These are phyloP conservation scores for Reticulascus tulasneorum DNA, from an alignment of 2,329 filamentous ascomycete species.

Conservation along the genomic window DNA sequence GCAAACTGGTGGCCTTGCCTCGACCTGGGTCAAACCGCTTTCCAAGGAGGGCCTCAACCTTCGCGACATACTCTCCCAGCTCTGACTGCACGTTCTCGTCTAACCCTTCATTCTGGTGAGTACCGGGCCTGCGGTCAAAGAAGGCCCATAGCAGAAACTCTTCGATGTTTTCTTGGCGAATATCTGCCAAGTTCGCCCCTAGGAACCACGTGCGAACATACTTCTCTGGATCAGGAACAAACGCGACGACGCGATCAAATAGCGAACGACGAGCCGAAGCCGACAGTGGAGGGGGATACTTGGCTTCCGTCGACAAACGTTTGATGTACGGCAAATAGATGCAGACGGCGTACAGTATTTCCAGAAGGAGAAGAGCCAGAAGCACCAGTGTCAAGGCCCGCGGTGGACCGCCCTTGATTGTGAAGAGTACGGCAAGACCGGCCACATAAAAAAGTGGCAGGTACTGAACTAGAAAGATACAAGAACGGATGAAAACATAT, in stretches of 20 bases:
- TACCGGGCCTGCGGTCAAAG: too few relatives aligned
- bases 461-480: slow-evolving; percentile 45
- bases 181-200: slow-evolving; percentile 51
- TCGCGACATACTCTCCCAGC: slow-evolving; percentile 40
- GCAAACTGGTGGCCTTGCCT: slow-evolving; percentile 52
- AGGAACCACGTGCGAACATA: slow-evolving; percentile 65
- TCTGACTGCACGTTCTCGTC: slow-evolving; percentile 33
- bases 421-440: slow-evolving; percentile 20
- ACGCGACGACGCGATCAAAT: slow-evolving; percentile 52
- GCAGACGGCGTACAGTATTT: slow-evolving; percentile 36
- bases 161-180: slow-evolving; percentile 63
- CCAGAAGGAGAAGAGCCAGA: slow-evolving; percentile 26
- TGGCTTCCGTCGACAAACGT: slow-evolving; percentile 32
- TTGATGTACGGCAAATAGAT: slow-evolving; percentile 39
- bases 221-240: slow-evolving; percentile 48
- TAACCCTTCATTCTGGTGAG: too few relatives aligned
- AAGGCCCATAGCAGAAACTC: slow-evolving; percentile 68
- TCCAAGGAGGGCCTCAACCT: slow-evolving; percentile 50
- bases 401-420: too few relatives aligned
- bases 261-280: slow-evolving; percentile 47
- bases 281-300: slow-evolving; percentile 37
- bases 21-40: slow-evolving; percentile 47
- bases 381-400: slow-evolving; percentile 2
- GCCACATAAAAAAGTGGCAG: slow-evolving; percentile 40
- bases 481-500: slow-evolving; percentile 36